A percentile compares a stretch with the other conserved stretches of the same genome.
These are phyloP conservation scores for Crithidia expoeki DNA, from an alignment of 208 protist genomes.

Conservation along the genomic window DNA sequence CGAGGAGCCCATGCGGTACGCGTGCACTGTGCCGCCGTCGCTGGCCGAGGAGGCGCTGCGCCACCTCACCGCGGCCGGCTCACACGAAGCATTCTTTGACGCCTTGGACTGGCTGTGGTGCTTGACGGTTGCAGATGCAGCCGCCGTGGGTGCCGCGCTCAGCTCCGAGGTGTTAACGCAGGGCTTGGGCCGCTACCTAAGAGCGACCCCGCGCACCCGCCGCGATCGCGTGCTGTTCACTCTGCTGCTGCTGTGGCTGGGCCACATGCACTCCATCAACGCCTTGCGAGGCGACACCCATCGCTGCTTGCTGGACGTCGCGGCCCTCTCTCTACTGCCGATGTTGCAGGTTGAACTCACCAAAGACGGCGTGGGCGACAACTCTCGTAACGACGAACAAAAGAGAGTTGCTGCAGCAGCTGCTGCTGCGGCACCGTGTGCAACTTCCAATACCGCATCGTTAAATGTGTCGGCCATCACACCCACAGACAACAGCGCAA, in stretches of 20 bases:
- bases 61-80: conserved; percentile 37
- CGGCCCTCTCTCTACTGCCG: conserved; percentile 41
- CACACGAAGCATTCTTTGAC: conserved; percentile 71
- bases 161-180: conserved; percentile 33
- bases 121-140: conserved; percentile 57
- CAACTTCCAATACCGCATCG: not conserved
- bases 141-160: conserved; percentile 38
- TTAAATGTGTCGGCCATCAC: conserved; percentile 33
- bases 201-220: conserved; percentile 48
- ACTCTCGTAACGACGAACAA: not conserved
- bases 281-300: conserved; percentile 35
- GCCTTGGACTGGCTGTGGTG: conserved; percentile 75
- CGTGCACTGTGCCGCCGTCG: conserved; percentile 38
- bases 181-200: conserved; percentile 61
- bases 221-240: conserved; percentile 78
- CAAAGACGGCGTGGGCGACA: conserved; percentile 1
- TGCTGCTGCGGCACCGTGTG: not conserved
- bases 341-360: conserved; percentile 43
- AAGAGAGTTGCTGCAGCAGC: not conserved
- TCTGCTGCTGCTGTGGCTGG: conserved; percentile 68
- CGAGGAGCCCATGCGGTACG: conserved; percentile 33
- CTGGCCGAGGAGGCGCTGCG: conserved; percentile 39
- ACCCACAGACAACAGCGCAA: conserved; percentile 11
- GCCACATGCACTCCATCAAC: conserved; percentile 47
- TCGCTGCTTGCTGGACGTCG: conserved; percentile 38